Conservation (phyloP, 2,329 filamentous ascomycete species). For the Lachnellula occidentalis region DNA sequence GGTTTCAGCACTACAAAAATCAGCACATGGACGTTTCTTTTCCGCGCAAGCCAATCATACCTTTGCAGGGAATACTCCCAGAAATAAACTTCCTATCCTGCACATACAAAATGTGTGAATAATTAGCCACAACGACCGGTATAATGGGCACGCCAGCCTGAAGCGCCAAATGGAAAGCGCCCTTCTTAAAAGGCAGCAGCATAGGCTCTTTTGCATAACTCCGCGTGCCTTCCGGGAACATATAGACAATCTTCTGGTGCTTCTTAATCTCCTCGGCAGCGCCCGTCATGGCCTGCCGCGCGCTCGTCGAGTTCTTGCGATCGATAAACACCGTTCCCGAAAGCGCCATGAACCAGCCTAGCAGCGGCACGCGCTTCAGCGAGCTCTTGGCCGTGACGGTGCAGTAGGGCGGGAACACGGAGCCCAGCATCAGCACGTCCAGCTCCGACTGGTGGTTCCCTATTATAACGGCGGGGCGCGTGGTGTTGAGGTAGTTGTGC, state of each 20-base stretch:
- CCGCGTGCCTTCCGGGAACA: slow-evolving; percentile 89
- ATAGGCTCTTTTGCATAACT: slow-evolving; percentile 79
- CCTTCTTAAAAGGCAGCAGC: slow-evolving; percentile 96
- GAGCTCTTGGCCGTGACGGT: slow-evolving; percentile 89
- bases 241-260: slow-evolving; percentile 71
- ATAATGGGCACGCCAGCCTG: slow-evolving; percentile 92
- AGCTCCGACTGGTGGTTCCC: slow-evolving; percentile 96
- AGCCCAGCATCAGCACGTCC: slow-evolving; percentile 85
- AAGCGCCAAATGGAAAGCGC: slow-evolving; percentile 91
- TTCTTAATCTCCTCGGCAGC: slow-evolving; percentile 74
- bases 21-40: slow-evolving; percentile 4
- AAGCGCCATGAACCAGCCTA: slow-evolving; percentile 91
- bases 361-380: slow-evolving; percentile 71
- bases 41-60: slow-evolving; percentile 36
- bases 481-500: slow-evolving; percentile 45
- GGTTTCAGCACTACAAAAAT: slow-evolving; percentile 63
- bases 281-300: slow-evolving; percentile 76
- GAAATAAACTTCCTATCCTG: slow-evolving; percentile 60
- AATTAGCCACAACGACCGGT: slow-evolving; percentile 76
- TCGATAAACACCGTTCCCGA: slow-evolving; percentile 94
- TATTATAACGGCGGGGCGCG: slow-evolving; percentile 81
- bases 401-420: slow-evolving; percentile 85
- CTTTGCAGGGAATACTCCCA: slow-evolving; percentile 69
- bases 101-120: slow-evolving; percentile 65
- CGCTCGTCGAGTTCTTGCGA: slow-evolving; percentile 75